These are phyloP conservation scores for Tulasnella sp. DNA, from an alignment of 768 basidiomycete genomes.

Conservation along the genomic window DNA sequence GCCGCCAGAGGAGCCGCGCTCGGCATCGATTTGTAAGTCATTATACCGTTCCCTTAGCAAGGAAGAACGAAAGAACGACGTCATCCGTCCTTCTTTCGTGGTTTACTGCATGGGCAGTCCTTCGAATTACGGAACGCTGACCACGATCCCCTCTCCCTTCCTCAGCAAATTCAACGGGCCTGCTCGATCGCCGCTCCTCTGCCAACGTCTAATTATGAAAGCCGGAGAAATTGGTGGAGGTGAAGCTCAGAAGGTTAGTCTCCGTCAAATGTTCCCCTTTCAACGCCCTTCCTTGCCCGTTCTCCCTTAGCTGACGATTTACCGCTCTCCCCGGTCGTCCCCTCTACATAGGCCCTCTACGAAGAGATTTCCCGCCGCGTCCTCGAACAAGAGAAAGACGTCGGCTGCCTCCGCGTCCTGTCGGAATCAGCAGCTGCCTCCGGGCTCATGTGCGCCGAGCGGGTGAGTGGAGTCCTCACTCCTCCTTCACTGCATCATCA, in stretches of 20 bases:
- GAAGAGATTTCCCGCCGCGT: conserved; percentile 54
- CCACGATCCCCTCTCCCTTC: not conserved
- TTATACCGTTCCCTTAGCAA: no score
- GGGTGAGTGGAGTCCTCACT: conserved; percentile 37
- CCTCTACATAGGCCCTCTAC: conserved; percentile 39
- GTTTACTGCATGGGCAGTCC: no score
- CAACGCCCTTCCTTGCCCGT: no score
- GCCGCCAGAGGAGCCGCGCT: conserved; percentile 43
- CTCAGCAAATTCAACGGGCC: conserved; percentile 5
- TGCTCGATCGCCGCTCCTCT: not conserved
- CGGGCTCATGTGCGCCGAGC: conserved; percentile 45
- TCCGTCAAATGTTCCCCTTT: not conserved
- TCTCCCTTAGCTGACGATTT: not conserved
- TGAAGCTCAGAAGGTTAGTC: conserved; percentile 1
- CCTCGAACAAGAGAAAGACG: conserved; percentile 52
- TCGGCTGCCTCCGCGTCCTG: conserved; percentile 46
- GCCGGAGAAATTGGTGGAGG: not conserved
- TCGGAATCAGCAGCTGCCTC: conserved; percentile 43
- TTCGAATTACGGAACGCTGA: not conserved
- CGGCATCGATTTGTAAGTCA: conserved; percentile 47
- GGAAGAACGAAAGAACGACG: no score
- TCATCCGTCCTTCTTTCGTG: no score
- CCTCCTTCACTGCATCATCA: not conserved
- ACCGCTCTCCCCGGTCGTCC: not conserved
- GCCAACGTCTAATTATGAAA: conserved; percentile 2